Percentiles rank a stretch among this genome's conserved stretches.
Conservation (phyloP, 2,329 filamentous ascomycete species). For the Calonectria pseudoreteaudii region DNA sequence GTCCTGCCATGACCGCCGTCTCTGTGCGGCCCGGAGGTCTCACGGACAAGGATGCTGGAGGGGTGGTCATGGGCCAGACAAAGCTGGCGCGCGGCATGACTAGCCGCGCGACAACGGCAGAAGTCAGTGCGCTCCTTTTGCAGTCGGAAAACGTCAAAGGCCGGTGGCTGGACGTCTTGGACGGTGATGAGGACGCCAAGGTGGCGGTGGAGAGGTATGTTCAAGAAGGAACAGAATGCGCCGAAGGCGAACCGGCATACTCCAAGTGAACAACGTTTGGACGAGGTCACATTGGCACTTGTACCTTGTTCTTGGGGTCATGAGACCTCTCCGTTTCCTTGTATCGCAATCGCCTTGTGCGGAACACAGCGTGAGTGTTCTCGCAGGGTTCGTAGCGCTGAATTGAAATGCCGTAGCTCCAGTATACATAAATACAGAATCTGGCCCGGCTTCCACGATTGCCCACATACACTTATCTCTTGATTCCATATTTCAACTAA, state of each 20-base stretch:
- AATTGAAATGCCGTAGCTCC: not conserved
- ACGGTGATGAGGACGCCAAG: conserved; percentile 57
- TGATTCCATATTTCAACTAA: not conserved
- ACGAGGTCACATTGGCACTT: not conserved
- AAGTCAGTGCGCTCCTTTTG: conserved; percentile 60
- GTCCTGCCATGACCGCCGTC: conserved; percentile 55
- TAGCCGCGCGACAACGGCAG: conserved; percentile 68
- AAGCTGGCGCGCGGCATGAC: conserved; percentile 52
- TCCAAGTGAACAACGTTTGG: conserved; percentile 17
- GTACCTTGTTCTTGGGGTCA: not conserved
- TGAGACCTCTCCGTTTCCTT: not conserved
- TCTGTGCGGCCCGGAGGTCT: conserved; percentile 62
- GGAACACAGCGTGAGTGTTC: not conserved
- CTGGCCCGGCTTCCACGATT: no score
- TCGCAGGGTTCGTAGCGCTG: not conserved
- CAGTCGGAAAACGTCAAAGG: conserved; percentile 56
- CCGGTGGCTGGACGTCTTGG: conserved; percentile 63
- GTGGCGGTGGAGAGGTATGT: conserved; percentile 38
- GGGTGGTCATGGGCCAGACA: conserved; percentile 56
- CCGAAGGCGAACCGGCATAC: conserved; percentile 37
- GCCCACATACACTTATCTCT: not conserved
- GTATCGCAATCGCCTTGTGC: not conserved
- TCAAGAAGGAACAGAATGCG: conserved; percentile 36
- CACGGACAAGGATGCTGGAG: conserved; percentile 58
- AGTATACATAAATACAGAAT: not conserved